These are phyloP conservation scores for Prunus dulcis DNA, from an alignment of 306 rosid genomes.

Conservation along the genomic window DNA sequence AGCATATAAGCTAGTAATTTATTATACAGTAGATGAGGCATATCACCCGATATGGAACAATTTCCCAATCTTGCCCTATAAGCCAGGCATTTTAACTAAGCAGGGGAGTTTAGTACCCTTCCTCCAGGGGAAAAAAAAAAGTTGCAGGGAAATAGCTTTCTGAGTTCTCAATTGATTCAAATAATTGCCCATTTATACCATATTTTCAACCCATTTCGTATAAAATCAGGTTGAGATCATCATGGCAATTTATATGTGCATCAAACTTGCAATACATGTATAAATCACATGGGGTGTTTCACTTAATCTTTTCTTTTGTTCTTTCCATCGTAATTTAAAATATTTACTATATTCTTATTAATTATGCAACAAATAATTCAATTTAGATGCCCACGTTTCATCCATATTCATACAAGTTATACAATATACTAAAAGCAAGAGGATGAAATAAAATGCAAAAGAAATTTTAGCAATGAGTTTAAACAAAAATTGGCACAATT, in stretches of 20 bases:
- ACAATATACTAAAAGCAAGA: neutral
- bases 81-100: too few species aligned
- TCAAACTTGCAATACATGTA: neutral
- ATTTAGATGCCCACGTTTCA: neutral
- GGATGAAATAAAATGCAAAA: neutral
- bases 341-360: neutral
- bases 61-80: neutral
- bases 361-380: neutral
- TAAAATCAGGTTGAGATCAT: neutral
- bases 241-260: neutral
- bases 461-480: neutral
- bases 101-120: too few species aligned
- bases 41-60: neutral
- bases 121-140: too few species aligned
- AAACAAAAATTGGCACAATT: neutral
- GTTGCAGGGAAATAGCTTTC: neutral
- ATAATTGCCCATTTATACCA: neutral
- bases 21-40: neutral
- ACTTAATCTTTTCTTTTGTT: neutral
- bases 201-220: neutral
- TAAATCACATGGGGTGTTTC: neutral
- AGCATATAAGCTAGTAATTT: neutral
- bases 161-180: neutral
- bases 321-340: neutral
- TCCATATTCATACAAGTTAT: neutral